A percentile compares a stretch with the other conserved stretches of the same genome.
Conservation (phyloP, 106 monocot genomes). For the Agapanthus africanus region DNA sequence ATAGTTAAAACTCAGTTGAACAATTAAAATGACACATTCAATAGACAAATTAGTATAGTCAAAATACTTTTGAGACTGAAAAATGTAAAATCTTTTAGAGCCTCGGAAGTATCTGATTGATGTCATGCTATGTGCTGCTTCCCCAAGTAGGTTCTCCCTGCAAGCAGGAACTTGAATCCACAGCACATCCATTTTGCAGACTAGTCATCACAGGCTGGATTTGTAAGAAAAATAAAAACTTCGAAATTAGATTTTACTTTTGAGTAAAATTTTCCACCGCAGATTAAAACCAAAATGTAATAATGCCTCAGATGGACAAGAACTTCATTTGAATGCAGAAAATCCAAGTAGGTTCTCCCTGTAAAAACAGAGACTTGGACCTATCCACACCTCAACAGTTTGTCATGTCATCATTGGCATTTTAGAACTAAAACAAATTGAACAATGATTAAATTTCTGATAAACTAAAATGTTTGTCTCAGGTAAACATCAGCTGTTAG, state of each 20-base stretch:
- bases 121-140: neutral
- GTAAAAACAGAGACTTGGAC: neutral
- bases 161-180: conserved; percentile 27
- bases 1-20: conserved; percentile 3
- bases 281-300: too few species aligned
- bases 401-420: neutral
- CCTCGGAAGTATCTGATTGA: conserved; percentile 2
- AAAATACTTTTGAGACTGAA: too few species aligned
- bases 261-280: too few species aligned
- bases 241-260: too few species aligned
- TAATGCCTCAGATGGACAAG: neutral
- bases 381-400: neutral
- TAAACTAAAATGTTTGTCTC: too few species aligned
- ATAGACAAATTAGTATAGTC: too few species aligned
- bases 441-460: too few species aligned
- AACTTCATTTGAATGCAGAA: neutral
- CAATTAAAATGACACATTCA: neutral
- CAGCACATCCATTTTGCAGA: conserved; percentile 21
- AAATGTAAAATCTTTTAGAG: neutral
- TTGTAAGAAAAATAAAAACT: too few species aligned
- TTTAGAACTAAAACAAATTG: neutral
- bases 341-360: neutral
- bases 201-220: neutral
- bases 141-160: conserved; percentile 3
- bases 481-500: too few species aligned